These are phyloP conservation scores for Wickerhamomyces silvicola DNA, from an alignment of 805 yeast genomes.

Conservation along the genomic window DNA sequence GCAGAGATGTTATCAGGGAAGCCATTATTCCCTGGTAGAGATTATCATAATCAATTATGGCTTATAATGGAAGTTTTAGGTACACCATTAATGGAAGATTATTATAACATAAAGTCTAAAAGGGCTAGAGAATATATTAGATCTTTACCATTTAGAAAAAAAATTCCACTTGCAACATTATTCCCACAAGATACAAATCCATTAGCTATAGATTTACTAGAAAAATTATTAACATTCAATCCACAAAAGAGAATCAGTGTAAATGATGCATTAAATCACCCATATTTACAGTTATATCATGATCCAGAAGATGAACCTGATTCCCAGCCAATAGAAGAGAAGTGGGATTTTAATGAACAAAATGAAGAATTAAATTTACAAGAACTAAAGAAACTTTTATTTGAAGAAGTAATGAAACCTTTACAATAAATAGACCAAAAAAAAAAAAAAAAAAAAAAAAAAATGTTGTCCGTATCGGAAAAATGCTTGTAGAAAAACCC, in stretches of 20 bases:
- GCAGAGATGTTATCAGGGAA: constrained; percentile 56
- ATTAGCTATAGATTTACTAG: constrained; percentile 53
- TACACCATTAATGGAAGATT: constrained; percentile 68
- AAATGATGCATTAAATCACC: constrained; percentile 67
- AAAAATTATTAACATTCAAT: constrained; percentile 63
- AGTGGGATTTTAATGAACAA: constrained; percentile 35
- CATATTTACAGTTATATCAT: constrained; percentile 61
- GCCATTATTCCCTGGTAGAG: constrained; percentile 72
- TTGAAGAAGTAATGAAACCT: constrained; percentile 68
- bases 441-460: too few species aligned
- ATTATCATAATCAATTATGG: constrained; percentile 61
- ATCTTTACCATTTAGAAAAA: constrained; percentile 55
- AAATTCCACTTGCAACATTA: constrained; percentile 43
- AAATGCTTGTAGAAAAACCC: too few species aligned
- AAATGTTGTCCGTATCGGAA: too few species aligned
- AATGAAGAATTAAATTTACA: constrained; percentile 66
- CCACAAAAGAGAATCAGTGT: constrained; percentile 73
- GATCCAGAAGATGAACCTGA: constrained; percentile 68
- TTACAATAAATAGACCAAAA: too few species aligned
- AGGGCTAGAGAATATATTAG: constrained; percentile 74
- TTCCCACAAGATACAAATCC: constrained; percentile 45
- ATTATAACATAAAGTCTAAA: constrained; percentile 63
- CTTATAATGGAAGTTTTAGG: constrained; percentile 66
- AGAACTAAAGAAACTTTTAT: constrained; percentile 68
- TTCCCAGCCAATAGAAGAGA: constrained; percentile 30